Conservation (phyloP, 768 basidiomycete genomes). For the Clitopilus passeckerianus region DNA sequence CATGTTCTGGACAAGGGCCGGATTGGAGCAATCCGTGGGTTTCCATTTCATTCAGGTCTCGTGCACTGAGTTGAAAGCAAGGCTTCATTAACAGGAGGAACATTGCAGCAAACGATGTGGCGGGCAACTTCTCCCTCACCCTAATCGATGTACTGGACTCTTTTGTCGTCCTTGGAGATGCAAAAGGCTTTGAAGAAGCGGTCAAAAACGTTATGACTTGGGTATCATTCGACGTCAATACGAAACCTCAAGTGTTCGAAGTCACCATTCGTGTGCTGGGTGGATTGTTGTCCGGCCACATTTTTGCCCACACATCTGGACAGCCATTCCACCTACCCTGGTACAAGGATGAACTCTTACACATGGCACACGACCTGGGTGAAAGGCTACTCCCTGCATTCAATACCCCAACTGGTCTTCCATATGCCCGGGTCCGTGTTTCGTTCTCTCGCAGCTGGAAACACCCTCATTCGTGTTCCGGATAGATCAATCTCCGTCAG, state of each 20-base stretch:
- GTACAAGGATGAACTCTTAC: slow-evolving; percentile 78
- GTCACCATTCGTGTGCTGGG: slow-evolving; percentile 93
- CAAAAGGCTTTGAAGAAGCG: slow-evolving; percentile 75
- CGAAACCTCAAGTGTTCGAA: slow-evolving; percentile 98
- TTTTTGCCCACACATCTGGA: slow-evolving; percentile 63
- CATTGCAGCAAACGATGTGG: slow-evolving; percentile 84
- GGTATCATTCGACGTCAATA: slow-evolving; percentile 91
- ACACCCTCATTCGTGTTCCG: slow-evolving; percentile 5
- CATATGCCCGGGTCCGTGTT: slow-evolving; percentile 73
- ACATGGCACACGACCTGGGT: slow-evolving; percentile 84
- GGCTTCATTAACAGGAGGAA: slow-evolving; percentile 44
- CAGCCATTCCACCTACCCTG: slow-evolving; percentile 76
- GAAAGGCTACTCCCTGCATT: slow-evolving; percentile 87
- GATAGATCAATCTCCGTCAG: slow-evolving; percentile 78
- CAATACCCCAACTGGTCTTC: slow-evolving; percentile 85
- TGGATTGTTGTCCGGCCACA: slow-evolving; percentile 81
- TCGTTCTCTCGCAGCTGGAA: slow-evolving; percentile 2
- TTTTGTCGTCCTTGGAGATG: slow-evolving; percentile 82
- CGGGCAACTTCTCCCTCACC: slow-evolving; percentile 88
- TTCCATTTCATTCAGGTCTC: not conserved
- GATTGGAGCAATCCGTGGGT: slow-evolving; percentile 81
- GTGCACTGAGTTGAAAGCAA: not conserved
- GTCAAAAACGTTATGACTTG: slow-evolving; percentile 75
- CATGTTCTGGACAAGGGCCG: slow-evolving; percentile 84
- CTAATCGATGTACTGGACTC: slow-evolving; percentile 84